These are phyloP conservation scores for Alternaria dauci DNA, from an alignment of 2,329 filamentous ascomycete species.

Conservation along the genomic window DNA sequence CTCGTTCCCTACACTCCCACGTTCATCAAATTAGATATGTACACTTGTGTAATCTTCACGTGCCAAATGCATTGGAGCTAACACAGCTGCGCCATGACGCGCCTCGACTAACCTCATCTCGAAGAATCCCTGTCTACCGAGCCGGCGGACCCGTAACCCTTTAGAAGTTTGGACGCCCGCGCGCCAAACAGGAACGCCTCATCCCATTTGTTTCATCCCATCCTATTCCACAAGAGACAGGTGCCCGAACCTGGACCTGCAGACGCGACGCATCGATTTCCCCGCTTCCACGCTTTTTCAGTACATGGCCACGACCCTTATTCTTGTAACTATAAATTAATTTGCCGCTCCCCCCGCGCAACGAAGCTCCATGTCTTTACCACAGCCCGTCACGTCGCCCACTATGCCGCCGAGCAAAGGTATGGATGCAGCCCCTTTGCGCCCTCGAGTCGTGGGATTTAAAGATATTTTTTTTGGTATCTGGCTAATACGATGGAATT, in stretches of 20 bases:
- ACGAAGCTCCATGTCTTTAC: slow-evolving; percentile 46
- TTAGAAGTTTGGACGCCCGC: slow-evolving; percentile 19
- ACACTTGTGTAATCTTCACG: slow-evolving; percentile 14
- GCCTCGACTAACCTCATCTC: slow-evolving; percentile 2
- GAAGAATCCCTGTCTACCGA: slow-evolving; percentile 20
- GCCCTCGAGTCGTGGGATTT: slow-evolving; percentile 2
- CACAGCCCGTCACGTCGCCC: slow-evolving; percentile 47
- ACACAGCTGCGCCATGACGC: slow-evolving; percentile 16
- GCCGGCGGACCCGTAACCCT: slow-evolving; percentile 27
- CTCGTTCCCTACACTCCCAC: not conserved
- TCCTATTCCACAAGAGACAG: slow-evolving; percentile 23
- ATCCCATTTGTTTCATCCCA: slow-evolving; percentile 18
- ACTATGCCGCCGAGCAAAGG: slow-evolving; percentile 51
- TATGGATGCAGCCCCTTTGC: slow-evolving; percentile 13
- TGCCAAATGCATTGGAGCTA: slow-evolving; percentile 19
- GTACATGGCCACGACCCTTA: slow-evolving; percentile 24
- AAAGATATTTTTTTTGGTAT: too few species aligned
- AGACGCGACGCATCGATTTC: slow-evolving; percentile 15
- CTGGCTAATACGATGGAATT: not conserved
- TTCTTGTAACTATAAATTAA: slow-evolving; percentile 30
- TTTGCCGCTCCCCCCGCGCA: slow-evolving; percentile 29
- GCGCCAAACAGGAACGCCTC: slow-evolving; percentile 11
- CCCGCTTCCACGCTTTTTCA: slow-evolving; percentile 14
- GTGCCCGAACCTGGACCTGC: slow-evolving; percentile 14
- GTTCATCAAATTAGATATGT: not conserved